phyloP scores from a whole-genome alignment of 2,329 filamentous ascomycete species.

The Penicillium sp. region DNA sequence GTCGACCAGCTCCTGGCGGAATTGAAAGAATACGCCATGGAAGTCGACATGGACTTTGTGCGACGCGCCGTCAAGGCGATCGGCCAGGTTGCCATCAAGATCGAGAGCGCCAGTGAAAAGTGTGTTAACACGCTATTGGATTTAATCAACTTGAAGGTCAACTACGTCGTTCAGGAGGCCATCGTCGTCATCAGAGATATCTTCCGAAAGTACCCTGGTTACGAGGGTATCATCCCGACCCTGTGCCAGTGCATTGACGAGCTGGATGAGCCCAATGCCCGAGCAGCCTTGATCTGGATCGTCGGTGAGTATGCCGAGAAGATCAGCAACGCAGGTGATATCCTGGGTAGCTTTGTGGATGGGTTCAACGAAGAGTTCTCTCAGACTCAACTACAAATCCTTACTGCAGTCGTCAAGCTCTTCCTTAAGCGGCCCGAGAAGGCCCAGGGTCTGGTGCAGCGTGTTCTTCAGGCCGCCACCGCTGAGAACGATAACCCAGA shows the following conservation, averaged over 20 bases:
- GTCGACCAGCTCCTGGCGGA: slow-evolving; percentile 93
- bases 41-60: slow-evolving; percentile 99
- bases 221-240: slow-evolving; percentile 95
- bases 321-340: slow-evolving; percentile 97
- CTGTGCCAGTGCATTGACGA: slow-evolving; percentile 97
- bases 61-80: slow-evolving; percentile 92
- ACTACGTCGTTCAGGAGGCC: slow-evolving; percentile 98
- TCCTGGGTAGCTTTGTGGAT: slow-evolving; percentile 86
- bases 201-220: slow-evolving; percentile 93
- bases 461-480: slow-evolving; percentile 88
- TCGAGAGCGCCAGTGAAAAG: slow-evolving; percentile 90
- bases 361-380: slow-evolving; percentile 96
- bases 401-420: slow-evolving; percentile 95
- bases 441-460: slow-evolving; percentile 87
- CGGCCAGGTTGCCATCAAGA: slow-evolving; percentile 97
- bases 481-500: slow-evolving; percentile 97
- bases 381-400: slow-evolving; percentile 96
- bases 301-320: slow-evolving; percentile 99
- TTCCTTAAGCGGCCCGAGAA: slow-evolving; percentile 96
- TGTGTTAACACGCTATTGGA: slow-evolving; percentile 93
- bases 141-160: slow-evolving; percentile 94
- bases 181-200: slow-evolving; percentile 99
- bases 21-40: slow-evolving; percentile 93
- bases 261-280: slow-evolving; percentile 87
- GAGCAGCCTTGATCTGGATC: slow-evolving; percentile 95